A percentile compares a stretch with the other conserved stretches of the same genome.
Conservation (phyloP, 2,329 filamentous ascomycete genomes). For the Neopestalotiopsis rosae region DNA sequence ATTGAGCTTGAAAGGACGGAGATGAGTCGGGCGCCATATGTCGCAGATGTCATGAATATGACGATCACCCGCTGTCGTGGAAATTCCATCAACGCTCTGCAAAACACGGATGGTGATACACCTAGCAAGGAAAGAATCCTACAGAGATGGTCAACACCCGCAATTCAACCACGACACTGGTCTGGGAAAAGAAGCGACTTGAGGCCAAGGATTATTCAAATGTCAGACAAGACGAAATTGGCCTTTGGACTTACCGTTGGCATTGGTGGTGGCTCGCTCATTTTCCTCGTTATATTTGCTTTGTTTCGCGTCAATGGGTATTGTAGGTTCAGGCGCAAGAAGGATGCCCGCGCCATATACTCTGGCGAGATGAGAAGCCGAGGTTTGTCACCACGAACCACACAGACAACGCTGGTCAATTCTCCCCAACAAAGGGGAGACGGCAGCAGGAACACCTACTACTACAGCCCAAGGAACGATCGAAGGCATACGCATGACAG, state of each 20-base stretch:
- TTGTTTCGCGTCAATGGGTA: not conserved
- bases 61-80: not conserved
- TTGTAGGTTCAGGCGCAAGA: not conserved
- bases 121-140: not conserved
- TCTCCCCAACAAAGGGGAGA: not conserved
- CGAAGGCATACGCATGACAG: not conserved
- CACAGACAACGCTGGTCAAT: not conserved
- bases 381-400: not conserved
- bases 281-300: not conserved
- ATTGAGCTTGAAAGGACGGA: not conserved
- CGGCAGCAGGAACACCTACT: not conserved
- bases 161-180: not conserved
- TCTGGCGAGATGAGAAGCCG: not conserved
- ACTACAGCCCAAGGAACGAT: not conserved
- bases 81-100: not conserved
- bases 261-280: not conserved
- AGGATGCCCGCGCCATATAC: not conserved
- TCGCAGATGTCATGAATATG: not conserved
- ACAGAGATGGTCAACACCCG: not conserved
- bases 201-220: not conserved
- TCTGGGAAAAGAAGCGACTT: not conserved
- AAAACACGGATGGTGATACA: not conserved
- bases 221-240: not conserved
- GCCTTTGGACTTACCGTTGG: not conserved
- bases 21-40: not conserved